A percentile compares a stretch with the other conserved stretches of the same genome.
Conservation (phyloP, 2,329 filamentous ascomycete genomes). For the Aspergillus tubingensis region DNA sequence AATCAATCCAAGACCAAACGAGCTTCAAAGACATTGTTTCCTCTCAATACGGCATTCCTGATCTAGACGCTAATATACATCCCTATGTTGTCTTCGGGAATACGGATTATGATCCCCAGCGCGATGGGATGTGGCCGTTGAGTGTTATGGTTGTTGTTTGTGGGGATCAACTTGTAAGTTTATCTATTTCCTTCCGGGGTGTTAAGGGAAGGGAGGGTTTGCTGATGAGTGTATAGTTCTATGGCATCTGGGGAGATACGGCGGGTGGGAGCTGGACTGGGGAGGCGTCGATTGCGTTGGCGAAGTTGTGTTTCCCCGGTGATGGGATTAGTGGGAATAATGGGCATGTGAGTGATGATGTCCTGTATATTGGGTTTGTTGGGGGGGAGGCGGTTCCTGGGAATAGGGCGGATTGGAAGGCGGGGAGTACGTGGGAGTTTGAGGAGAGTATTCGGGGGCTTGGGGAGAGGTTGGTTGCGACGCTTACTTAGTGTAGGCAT, state of each 20-base stretch:
- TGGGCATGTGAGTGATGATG: constrained; percentile 60
- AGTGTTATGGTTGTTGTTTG: constrained; percentile 61
- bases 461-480: constrained; percentile 55
- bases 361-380: constrained; percentile 64
- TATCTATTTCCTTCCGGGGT: too few species aligned
- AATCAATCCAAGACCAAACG: constrained; percentile 46
- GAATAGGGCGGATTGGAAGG: constrained; percentile 57
- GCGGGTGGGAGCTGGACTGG: constrained; percentile 61
- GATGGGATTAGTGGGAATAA: constrained; percentile 55
- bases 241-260: constrained; percentile 64
- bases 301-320: constrained; percentile 55
- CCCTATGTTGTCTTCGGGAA: constrained; percentile 60
- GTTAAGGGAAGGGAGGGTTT: too few species aligned
- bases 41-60: constrained; percentile 42
- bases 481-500: background rate
- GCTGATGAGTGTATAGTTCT: constrained; percentile 41
- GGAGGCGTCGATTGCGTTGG: constrained; percentile 60
- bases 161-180: constrained; percentile 50
- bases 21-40: constrained; percentile 48
- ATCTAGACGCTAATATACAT: constrained; percentile 56
- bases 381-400: constrained; percentile 61
- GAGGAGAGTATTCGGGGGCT: constrained; percentile 54
- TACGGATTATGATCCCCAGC: constrained; percentile 47
- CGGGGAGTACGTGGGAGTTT: constrained; percentile 30
- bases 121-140: constrained; percentile 52